Conservation (phyloP, 1,284 basidiomycete genomes). For the Fomitopsis schrenkii region DNA sequence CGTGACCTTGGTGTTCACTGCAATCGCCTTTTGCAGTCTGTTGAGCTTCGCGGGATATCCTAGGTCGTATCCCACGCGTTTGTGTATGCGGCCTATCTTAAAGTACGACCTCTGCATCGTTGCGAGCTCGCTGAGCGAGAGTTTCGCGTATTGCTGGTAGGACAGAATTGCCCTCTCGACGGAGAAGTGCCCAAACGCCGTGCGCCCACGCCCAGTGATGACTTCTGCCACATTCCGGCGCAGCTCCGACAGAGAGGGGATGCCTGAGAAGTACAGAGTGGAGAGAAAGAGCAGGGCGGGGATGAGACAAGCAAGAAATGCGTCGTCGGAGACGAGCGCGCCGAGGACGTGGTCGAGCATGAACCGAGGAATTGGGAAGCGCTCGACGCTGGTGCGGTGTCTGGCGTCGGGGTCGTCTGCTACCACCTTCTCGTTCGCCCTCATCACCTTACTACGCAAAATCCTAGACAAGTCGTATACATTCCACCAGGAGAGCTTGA, state of each 20-base stretch:
- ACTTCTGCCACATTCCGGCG: conserved; percentile 13
- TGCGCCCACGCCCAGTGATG: conserved; percentile 12
- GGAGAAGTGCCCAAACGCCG: conserved; percentile 20
- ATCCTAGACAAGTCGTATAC: too few relatives aligned
- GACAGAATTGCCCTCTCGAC: conserved; percentile 21
- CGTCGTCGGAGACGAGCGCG: conserved; percentile 18
- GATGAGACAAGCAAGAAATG: conserved; percentile 17
- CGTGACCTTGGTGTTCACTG: conserved; percentile 42
- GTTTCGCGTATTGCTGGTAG: conserved; percentile 22
- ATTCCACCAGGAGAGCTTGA: too few relatives aligned
- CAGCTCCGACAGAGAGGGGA: conserved; percentile 8
- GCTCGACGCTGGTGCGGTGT: neutral
- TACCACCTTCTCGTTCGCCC: too few relatives aligned
- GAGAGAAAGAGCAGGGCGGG: conserved; percentile 17
- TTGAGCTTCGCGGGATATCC: conserved; percentile 52
- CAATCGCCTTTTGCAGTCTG: conserved; percentile 38
- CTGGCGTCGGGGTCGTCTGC: too few relatives aligned
- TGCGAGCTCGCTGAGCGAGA: conserved; percentile 19
- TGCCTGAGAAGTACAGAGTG: conserved; percentile 14
- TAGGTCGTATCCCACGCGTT: conserved; percentile 45
- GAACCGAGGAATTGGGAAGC: neutral
- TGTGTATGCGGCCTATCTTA: conserved; percentile 25
- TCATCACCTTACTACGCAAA: too few relatives aligned
- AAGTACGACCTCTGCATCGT: conserved; percentile 24
- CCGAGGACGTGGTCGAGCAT: conserved; percentile 1